Evolutionary conservation across 495 filamentous ascomycete species (phyloP), one percentile per base, ranked within the genome.

Genomic region (Cenococcum geophilum): DNA sequence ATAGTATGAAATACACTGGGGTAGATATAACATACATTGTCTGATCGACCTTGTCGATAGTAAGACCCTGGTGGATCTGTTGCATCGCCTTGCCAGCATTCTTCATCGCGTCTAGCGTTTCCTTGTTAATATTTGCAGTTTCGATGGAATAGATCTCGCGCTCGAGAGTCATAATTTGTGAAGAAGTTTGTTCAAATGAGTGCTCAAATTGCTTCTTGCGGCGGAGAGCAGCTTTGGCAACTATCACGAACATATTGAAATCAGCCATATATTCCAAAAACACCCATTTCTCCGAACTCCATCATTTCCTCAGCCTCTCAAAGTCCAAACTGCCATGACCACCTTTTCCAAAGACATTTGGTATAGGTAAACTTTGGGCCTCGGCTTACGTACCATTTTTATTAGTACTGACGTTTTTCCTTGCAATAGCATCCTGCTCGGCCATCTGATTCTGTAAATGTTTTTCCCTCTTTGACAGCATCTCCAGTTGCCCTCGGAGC

Each of bases 121-220:
- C 91, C 71, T 92, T 82, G 80, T 99, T 99, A 76, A 99, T 95
- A 73, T 97, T 99, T 53, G 93, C 95, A 21, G 92, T 88, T 73
- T 99, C 93, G 74, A 99, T 97, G 60, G 88, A 86, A 71, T 92
- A 93, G 69, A 99, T 92, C 72, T 99, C 91, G 68, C 91, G 89
- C 71, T 97, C 93, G 14, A 99, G 80, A 42, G 92, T 95, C 58
- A 83, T 82, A 76, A 96, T 91, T 74, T 97, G 95, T 36, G 86
- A 83, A 36, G 83, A 80, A 9, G 92, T 97, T 73, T 95, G 89
- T 60, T 93, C 88, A 49, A 97, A 83, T 60, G 89, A 88, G 77
- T 90, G 87, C 73, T 95, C 89, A 70, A 91, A 89, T 63, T 81
- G 77, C 83, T 99, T 96, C 82, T 97, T 99, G 68, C 93, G 85